Evolutionary conservation across 2,329 filamentous ascomycete genomes (phyloP).

Genomic region (Rutstroemia sydowiana): DNA sequence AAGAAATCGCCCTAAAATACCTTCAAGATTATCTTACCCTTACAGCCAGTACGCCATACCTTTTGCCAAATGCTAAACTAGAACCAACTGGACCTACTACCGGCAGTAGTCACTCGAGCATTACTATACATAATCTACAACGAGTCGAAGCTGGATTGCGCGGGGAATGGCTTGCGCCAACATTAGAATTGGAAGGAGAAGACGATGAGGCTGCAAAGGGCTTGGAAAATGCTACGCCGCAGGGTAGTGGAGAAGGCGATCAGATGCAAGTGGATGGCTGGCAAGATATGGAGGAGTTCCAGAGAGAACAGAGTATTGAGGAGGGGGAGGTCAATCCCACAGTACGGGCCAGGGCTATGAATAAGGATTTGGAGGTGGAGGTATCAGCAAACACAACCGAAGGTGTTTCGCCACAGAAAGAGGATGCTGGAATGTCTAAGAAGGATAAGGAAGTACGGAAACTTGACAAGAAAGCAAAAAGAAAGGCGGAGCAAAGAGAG

Average conservation of each 20-base stretch:
- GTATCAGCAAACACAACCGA: slow-evolving; percentile 30
- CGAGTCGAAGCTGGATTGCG: slow-evolving; percentile 44
- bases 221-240: slow-evolving; percentile 20
- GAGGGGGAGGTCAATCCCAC: slow-evolving; percentile 21
- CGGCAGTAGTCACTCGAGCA: slow-evolving; percentile 26
- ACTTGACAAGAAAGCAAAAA: slow-evolving; percentile 35
- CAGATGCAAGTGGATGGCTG: slow-evolving; percentile 26
- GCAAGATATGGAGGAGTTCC: slow-evolving; percentile 32
- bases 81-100: slow-evolving; percentile 27
- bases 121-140: slow-evolving; percentile 45
- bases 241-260: slow-evolving; percentile 20
- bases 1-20: slow-evolving; percentile 26
- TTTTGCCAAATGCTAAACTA: slow-evolving; percentile 30
- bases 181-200: slow-evolving; percentile 32
- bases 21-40: slow-evolving; percentile 26
- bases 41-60: slow-evolving; percentile 21
- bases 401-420: slow-evolving; percentile 33
- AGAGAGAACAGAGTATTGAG: slow-evolving; percentile 28
- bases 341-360: slow-evolving; percentile 25
- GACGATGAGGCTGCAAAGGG: slow-evolving; percentile 21
- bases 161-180: slow-evolving; percentile 41
- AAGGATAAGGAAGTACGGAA: slow-evolving; percentile 33
- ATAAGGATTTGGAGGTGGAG: slow-evolving; percentile 33
- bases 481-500: slow-evolving; percentile 51
- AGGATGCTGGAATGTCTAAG: slow-evolving; percentile 12